These are phyloP conservation scores for Globomyces pollinis-pini DNA, from an alignment of 192 early-diverging fungal species.

Conservation along the genomic window DNA sequence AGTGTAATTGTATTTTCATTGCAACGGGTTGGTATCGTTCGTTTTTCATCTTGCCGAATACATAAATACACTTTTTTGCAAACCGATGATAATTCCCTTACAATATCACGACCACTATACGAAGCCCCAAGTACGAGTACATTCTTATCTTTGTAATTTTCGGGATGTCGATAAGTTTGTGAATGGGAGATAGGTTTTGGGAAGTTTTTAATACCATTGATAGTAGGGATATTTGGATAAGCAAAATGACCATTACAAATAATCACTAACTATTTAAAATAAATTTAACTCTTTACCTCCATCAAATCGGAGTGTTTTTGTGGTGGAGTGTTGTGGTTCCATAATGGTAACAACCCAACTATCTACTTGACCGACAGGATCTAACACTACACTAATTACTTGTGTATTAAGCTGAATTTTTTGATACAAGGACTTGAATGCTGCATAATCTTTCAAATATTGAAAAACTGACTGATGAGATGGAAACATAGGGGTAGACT, in stretches of 20 bases:
- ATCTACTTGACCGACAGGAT: neutral
- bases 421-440: neutral
- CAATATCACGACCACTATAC: constrained; percentile 5
- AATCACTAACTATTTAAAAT: neutral
- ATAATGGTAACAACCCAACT: neutral
- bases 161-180: constrained; percentile 2
- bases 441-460: neutral
- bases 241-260: constrained; percentile 9
- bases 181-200: neutral
- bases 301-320: neutral
- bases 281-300: too few species aligned
- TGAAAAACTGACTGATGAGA: neutral
- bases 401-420: neutral
- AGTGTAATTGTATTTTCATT: too few species aligned
- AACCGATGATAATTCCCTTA: neutral
- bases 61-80: neutral
- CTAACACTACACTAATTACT: too few species aligned
- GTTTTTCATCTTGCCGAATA: neutral
- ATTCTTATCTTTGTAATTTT: neutral
- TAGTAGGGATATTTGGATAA: neutral
- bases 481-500: neutral
- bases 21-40: too few species aligned
- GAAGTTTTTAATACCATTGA: neutral
- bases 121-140: constrained; percentile 4
- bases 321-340: neutral